Evolutionary conservation across 441 rosid species (phyloP).

Genomic region (Pelargonium myrrhifolium): DNA sequence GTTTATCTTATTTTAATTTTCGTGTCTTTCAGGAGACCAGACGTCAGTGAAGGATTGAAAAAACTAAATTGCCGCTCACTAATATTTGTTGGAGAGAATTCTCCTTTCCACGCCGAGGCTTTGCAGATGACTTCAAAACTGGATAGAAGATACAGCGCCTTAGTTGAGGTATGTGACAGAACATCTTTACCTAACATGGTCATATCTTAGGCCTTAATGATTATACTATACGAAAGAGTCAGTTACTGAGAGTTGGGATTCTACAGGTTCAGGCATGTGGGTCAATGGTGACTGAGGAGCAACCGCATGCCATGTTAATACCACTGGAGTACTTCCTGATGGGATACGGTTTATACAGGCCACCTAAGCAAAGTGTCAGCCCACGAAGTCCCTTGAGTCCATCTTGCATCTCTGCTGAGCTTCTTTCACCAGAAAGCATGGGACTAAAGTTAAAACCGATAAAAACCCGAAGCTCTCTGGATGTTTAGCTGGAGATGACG

Average conservation of each 20-base stretch:
- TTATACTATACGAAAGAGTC: no score
- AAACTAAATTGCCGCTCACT: conserved; percentile 73
- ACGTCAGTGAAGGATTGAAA: conserved; percentile 61
- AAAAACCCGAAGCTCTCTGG: conserved; percentile 51
- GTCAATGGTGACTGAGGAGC: conserved; percentile 92
- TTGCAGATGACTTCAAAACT: conserved; percentile 53
- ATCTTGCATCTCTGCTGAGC: conserved; percentile 74
- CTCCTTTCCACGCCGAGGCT: conserved; percentile 68
- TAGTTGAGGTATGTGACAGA: conserved; percentile 64
- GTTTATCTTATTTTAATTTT: not conserved
- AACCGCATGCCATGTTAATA: conserved; percentile 91
- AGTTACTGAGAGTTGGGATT: not conserved
- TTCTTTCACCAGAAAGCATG: conserved; percentile 92
- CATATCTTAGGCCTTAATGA: not conserved
- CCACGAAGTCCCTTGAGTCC: conserved; percentile 92
- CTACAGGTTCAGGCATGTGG: conserved; percentile 93
- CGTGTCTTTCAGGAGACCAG: conserved; percentile 58
- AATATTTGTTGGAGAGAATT: conserved; percentile 67
- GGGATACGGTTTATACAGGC: conserved; percentile 71
- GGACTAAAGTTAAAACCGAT: conserved; percentile 90
- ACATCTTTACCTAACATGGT: no score
- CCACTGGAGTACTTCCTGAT: conserved; percentile 88
- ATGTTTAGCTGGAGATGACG: conserved; percentile 15
- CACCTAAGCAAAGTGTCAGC: conserved; percentile 53
- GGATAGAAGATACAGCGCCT: conserved; percentile 61